Conservation (phyloP, 2,329 filamentous ascomycete species). For the Aspergillus pseudoterreus region DNA sequence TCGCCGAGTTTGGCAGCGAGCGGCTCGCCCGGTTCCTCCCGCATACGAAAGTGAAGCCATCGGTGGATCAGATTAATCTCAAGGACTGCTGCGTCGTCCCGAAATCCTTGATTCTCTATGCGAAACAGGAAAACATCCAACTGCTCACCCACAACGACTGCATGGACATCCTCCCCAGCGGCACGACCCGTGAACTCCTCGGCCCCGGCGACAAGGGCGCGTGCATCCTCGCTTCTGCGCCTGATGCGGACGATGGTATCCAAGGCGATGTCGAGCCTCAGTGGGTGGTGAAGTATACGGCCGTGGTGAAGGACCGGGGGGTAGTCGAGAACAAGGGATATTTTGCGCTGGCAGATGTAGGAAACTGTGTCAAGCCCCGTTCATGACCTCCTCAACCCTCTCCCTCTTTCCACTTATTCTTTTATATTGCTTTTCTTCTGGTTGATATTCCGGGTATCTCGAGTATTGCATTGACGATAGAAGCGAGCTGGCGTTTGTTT, state of each 20-base stretch:
- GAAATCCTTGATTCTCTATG: constrained; percentile 76
- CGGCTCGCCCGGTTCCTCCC: constrained; percentile 75
- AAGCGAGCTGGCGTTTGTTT: constrained; percentile 23
- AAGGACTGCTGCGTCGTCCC: constrained; percentile 95
- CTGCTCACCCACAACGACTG: constrained; percentile 92
- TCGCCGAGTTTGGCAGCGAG: constrained; percentile 87
- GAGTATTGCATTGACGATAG: constrained; percentile 4
- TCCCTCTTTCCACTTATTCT: not conserved
- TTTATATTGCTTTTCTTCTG: not conserved
- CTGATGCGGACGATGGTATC: constrained; percentile 53
- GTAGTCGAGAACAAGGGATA: constrained; percentile 99
- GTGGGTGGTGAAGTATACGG: constrained; percentile 97
- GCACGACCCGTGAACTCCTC: constrained; percentile 79
- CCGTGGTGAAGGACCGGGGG: constrained; percentile 86
- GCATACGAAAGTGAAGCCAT: constrained; percentile 66
- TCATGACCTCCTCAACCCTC: constrained; percentile 16
- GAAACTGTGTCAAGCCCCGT: constrained; percentile 39
- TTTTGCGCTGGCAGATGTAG: constrained; percentile 78
- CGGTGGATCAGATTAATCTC: constrained; percentile 93
- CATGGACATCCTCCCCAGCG: constrained; percentile 81
- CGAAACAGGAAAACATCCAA: constrained; percentile 79
- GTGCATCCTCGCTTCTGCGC: constrained; percentile 66
- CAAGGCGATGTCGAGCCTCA: constrained; percentile 76
- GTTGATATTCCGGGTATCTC: not conserved
- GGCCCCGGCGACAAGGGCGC: constrained; percentile 69